phyloP scores from a whole-genome alignment of 1,139 yeast genomes.

The Suhomyces panamericanus region DNA sequence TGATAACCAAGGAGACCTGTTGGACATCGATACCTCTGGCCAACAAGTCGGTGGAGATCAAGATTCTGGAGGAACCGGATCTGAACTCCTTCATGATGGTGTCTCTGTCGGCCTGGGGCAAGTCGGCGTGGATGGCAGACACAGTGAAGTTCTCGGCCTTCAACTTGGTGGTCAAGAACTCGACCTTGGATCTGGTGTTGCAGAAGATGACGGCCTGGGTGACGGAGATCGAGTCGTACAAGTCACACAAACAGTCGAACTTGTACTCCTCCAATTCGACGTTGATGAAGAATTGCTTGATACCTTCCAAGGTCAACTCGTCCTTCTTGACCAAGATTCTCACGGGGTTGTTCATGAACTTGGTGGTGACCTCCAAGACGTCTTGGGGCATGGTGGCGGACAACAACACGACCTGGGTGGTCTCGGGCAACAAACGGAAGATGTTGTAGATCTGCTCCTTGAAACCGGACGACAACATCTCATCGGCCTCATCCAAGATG shows the following conservation, averaged over 20 bases:
- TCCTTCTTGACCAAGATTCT: constrained; percentile 97
- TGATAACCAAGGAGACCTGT: constrained; percentile 96
- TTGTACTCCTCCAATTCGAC: constrained; percentile 93
- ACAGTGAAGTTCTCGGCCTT: constrained; percentile 89
- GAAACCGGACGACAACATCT: constrained; percentile 95
- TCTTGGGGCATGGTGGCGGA: constrained; percentile 98
- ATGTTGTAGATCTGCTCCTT: constrained; percentile 97
- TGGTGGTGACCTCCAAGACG: constrained; percentile 93
- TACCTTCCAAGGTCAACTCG: constrained; percentile 97
- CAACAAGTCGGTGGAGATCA: constrained; percentile 95
- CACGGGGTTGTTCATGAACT: constrained; percentile 96
- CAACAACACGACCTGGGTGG: constrained; percentile 93
- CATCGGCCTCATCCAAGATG: constrained; percentile 99
- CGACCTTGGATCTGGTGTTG: constrained; percentile 98
- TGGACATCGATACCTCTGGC: constrained; percentile 99
- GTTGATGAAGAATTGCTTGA: constrained; percentile 92
- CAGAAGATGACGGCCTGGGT: constrained; percentile 99
- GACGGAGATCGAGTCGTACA: constrained; percentile 95
- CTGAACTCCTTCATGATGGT: constrained; percentile 98
- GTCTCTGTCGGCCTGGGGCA: constrained; percentile 96
- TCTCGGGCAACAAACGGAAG: constrained; percentile 89
- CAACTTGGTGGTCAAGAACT: constrained; percentile 85
- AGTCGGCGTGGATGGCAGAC: constrained; percentile 96
- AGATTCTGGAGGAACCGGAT: constrained; percentile 96
- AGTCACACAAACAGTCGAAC: constrained; percentile 93